Evolutionary conservation across 352 stramenopile species (phyloP).

Genomic region (Plasmopara viticola): DNA sequence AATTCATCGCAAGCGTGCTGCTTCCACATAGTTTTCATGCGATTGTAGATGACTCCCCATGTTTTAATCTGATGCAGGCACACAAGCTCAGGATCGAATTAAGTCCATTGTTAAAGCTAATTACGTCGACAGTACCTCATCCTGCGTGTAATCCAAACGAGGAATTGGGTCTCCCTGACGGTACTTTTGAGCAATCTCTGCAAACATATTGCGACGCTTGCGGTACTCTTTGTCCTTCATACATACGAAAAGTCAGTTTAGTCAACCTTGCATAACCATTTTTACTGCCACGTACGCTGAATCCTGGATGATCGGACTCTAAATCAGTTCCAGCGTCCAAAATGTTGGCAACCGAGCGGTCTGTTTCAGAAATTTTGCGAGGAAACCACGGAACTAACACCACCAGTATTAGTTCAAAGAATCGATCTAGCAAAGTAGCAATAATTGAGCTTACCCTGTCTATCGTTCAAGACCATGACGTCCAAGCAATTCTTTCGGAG

Average conservation of each 20-base stretch:
- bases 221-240: constrained; percentile 87
- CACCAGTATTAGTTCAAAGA: constrained; percentile 3
- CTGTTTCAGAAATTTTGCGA: constrained; percentile 77
- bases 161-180: constrained; percentile 89
- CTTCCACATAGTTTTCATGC: constrained; percentile 91
- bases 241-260: neutral
- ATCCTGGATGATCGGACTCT: constrained; percentile 93
- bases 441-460: constrained; percentile 55
- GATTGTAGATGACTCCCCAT: constrained; percentile 91
- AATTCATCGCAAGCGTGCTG: constrained; percentile 96
- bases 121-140: constrained; percentile 72
- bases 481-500: constrained; percentile 85
- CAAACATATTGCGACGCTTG: constrained; percentile 80
- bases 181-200: constrained; percentile 86
- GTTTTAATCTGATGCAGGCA: constrained; percentile 43
- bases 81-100: neutral
- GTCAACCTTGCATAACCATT: neutral
- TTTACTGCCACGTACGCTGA: constrained; percentile 55
- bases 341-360: constrained; percentile 75
- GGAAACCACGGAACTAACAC: constrained; percentile 75
- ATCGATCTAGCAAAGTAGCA: neutral
- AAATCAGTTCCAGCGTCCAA: constrained; percentile 93
- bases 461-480: constrained; percentile 91
- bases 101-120: neutral
- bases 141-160: constrained; percentile 90